Conservation (phyloP, 129 eudicot species). For the Dittrichia graveolens region DNA sequence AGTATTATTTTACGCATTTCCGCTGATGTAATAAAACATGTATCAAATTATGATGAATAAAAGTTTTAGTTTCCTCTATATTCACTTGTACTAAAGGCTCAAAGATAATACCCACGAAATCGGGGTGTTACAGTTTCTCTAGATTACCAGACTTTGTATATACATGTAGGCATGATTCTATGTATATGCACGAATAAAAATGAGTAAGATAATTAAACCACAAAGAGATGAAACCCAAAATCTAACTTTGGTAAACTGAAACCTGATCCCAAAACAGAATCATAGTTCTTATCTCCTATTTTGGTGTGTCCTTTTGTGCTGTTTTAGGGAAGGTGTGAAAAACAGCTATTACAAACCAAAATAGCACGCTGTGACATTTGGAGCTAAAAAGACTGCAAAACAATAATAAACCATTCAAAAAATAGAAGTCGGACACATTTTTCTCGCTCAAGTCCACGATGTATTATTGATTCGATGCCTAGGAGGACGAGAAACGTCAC, state of each 20-base stretch:
- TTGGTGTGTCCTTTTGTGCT: not conserved
- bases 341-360: not conserved
- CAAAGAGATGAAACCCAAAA: not conserved
- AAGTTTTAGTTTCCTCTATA: too few relatives aligned
- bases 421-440: not conserved
- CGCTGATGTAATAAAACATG: too few relatives aligned
- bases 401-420: not conserved
- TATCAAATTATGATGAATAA: too few relatives aligned
- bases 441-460: not conserved
- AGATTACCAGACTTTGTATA: too few relatives aligned
- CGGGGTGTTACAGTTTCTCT: too few relatives aligned
- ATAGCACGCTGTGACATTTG: not conserved
- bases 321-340: not conserved
- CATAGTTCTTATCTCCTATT: not conserved
- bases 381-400: slow-evolving; percentile 12
- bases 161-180: not conserved
- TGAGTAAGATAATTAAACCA: too few relatives aligned
- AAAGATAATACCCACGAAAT: too few relatives aligned
- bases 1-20: too few relatives aligned
- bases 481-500: too few relatives aligned
- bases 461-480: not conserved
- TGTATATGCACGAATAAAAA: not conserved
- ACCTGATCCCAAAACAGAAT: not conserved
- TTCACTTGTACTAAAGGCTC: too few relatives aligned
- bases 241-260: not conserved